Conservation (phyloP, 2,329 filamentous ascomycete genomes). For the Verruconis gallopava region DNA sequence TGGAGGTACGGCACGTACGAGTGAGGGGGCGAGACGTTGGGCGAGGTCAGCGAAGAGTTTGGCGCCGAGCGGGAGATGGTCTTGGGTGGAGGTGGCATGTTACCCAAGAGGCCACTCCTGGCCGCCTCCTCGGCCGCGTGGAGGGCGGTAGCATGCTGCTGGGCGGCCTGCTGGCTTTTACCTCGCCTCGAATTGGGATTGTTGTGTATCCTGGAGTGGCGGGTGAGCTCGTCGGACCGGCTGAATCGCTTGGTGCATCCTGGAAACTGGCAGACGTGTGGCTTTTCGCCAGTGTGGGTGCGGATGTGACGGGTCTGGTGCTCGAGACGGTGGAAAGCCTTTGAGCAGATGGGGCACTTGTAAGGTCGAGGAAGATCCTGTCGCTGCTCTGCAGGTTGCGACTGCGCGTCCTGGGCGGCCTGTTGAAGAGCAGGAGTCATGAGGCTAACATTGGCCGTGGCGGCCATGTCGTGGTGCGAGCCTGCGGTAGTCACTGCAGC, state of each 20-base stretch:
- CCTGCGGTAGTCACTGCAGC: constrained; percentile 5
- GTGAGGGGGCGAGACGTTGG: constrained; percentile 90
- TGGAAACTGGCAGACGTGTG: constrained; percentile 87
- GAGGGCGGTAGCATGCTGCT: constrained; percentile 53
- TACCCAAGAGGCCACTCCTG: constrained; percentile 35
- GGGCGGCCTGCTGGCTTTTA: constrained; percentile 42
- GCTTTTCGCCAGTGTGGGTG: constrained; percentile 96
- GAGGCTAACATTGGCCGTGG: constrained; percentile 34
- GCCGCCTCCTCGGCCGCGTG: constrained; percentile 40
- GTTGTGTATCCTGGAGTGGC: constrained; percentile 96
- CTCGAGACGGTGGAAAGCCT: constrained; percentile 95
- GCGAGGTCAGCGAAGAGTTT: constrained; percentile 74
- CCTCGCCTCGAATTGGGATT: constrained; percentile 93
- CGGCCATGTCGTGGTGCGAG: constrained; percentile 17
- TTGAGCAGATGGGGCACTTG: constrained; percentile 96
- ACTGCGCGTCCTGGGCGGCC: constrained; percentile 18
- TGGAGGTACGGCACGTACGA: constrained; percentile 41
- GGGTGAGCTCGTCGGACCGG: constrained; percentile 87
- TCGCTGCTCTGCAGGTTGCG: constrained; percentile 38
- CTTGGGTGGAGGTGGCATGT: constrained; percentile 65
- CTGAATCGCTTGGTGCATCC: constrained; percentile 97
- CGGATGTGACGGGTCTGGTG: constrained; percentile 88
- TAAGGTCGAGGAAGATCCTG: constrained; percentile 89
- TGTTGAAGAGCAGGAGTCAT: constrained; percentile 46
- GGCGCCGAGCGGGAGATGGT: constrained; percentile 81